Base-by-base conservation (phyloP, 2,329 filamentous ascomycete genomes). In the Fusarium siculi region DNA sequence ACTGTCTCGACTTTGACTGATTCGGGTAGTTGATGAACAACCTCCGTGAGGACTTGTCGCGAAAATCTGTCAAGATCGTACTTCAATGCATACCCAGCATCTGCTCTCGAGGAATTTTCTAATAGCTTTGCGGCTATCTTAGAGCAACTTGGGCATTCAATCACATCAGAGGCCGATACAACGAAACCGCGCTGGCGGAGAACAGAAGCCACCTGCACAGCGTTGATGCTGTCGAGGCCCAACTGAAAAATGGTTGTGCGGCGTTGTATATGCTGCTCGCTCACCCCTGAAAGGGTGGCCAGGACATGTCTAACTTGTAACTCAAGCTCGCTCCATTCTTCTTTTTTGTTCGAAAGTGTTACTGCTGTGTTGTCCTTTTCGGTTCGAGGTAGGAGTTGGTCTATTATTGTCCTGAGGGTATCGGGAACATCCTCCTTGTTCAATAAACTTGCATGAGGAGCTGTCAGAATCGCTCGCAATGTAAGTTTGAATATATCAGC, bases 201-300 rank as follows among this genome's bases (percentile, higher is more conserved):
- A 32, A 87, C 83, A 3, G 89, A 87, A 2, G 94, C 93, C 15
- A 97, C 85, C 77, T 97, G 95, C 9, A 92, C 87, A 1, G 94
- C 93, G 68, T 93, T 95, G 77, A 98, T 96, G 79, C 95, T 98
- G 81, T 98, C 95, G 7, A 98, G 84, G 0, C 96, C 96, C n/a
- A 97, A 88, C 65, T 93, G 91, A 76, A 96, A 97, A 54, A 98
- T 94, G 0, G 93, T 94, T 0, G 90, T 94, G 15, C 87, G 79
- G 18, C 85, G 86, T 7, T 79, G 76, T 52, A 97, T 91, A 1
- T 82, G 83, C 0, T 84, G 76, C 4, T 79, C 63, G 0, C 87
- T 79, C 9, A 87, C 81, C 4, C 85, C 83, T 2, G 92, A 90
- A 30, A 96, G 85, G 11, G 82, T 82, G 1, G 89, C 86, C 23